phyloP scores from a whole-genome alignment of 2,329 filamentous ascomycete genomes.

The Rhinocladiella mackenziei region DNA sequence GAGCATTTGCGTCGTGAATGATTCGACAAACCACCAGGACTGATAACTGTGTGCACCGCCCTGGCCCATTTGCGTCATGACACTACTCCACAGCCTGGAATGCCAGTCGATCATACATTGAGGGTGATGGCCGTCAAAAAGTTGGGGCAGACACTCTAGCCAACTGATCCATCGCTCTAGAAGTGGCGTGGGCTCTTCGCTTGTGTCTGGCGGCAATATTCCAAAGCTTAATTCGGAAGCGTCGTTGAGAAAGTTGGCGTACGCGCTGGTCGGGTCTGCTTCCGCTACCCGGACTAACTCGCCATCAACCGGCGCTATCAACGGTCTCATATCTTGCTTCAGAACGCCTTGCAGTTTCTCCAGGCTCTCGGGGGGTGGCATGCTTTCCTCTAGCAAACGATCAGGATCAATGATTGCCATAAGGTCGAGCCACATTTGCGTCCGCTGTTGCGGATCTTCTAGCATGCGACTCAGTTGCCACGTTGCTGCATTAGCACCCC shows the following conservation, averaged over 20 bases:
- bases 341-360: slow-evolving; percentile 35
- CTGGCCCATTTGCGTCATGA: slow-evolving; percentile 43
- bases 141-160: slow-evolving; percentile 39
- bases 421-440: slow-evolving; percentile 95
- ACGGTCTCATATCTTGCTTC: slow-evolving; percentile 42
- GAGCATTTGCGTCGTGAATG: slow-evolving; percentile 29
- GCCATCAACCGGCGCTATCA: slow-evolving; percentile 40
- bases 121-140: slow-evolving; percentile 41
- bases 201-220: slow-evolving; percentile 10
- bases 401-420: slow-evolving; percentile 59
- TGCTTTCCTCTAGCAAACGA: slow-evolving; percentile 53
- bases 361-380: slow-evolving; percentile 53
- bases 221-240: slow-evolving; percentile 7
- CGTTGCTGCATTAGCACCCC: slow-evolving; percentile 88
- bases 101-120: slow-evolving; percentile 45
- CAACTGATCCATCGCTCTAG: slow-evolving; percentile 45
- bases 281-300: slow-evolving; percentile 30
- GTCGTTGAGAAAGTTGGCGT: slow-evolving; percentile 26
- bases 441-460: slow-evolving; percentile 79
- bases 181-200: slow-evolving; percentile 15
- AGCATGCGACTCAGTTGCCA: slow-evolving; percentile 93
- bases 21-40: slow-evolving; percentile 41
- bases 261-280: slow-evolving; percentile 34
- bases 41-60: slow-evolving; percentile 46
- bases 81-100: slow-evolving; percentile 42